Conservation (phyloP, 495 filamentous ascomycete species). For the Astrothelium subdiscretum region DNA sequence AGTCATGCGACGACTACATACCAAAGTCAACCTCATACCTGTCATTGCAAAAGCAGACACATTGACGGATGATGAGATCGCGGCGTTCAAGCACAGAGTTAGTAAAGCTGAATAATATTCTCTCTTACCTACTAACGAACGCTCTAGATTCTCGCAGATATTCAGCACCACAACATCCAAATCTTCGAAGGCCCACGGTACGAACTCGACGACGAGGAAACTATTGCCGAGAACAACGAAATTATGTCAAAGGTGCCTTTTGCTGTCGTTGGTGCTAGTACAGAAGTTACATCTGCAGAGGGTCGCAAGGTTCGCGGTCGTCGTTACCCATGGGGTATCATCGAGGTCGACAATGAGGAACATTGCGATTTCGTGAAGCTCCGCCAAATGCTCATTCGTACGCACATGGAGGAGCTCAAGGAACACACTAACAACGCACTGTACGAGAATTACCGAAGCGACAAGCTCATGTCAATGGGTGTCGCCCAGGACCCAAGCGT, state of each 20-base stretch:
- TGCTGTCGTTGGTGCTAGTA: constrained; percentile 91
- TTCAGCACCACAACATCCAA: constrained; percentile 89
- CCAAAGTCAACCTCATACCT: constrained; percentile 99
- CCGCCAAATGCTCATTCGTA: constrained; percentile 98
- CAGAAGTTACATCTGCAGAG: constrained; percentile 79
- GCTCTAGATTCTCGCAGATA: constrained; percentile 97
- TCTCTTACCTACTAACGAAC: too few relatives aligned
- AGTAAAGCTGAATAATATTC: too few relatives aligned
- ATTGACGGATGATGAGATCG: constrained; percentile 91
- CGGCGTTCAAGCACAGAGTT: constrained; percentile 87
- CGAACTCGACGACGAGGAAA: constrained; percentile 97
- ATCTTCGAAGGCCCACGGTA: constrained; percentile 98
- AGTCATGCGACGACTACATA: constrained; percentile 97
- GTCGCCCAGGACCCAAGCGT: constrained; percentile 96
- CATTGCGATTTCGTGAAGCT: constrained; percentile 99
- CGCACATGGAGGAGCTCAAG: constrained; percentile 99
- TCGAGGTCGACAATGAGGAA: constrained; percentile 99
- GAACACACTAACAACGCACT: constrained; percentile 98
- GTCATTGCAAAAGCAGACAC: constrained; percentile 99
- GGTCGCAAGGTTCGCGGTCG: constrained; percentile 94
- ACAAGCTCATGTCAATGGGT: constrained; percentile 97
- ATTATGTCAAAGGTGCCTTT: constrained; percentile 99
- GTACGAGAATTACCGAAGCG: constrained; percentile 98
- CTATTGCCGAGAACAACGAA: constrained; percentile 98
- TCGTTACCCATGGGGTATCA: constrained; percentile 95